phyloP scores from a whole-genome alignment of 2,329 filamentous ascomycete genomes.

The Grosmannia penicillata region DNA sequence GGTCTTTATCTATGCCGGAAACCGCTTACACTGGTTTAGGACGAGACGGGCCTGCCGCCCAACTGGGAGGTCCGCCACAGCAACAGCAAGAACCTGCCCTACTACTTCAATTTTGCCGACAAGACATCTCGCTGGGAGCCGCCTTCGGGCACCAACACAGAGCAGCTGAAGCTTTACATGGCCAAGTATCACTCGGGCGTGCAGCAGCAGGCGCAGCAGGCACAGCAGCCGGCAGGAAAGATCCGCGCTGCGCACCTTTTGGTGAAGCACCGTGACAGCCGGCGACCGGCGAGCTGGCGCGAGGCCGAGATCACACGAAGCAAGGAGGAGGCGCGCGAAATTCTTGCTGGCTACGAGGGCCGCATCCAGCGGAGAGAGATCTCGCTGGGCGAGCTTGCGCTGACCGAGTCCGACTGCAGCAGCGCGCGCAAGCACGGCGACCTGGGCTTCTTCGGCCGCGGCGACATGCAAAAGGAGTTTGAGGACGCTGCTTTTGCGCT shows the following conservation, averaged over 20 bases:
- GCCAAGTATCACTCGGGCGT: constrained; percentile 61
- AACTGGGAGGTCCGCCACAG: constrained; percentile 95
- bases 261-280: constrained; percentile 81
- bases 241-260: constrained; percentile 88
- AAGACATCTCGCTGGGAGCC: constrained; percentile 95
- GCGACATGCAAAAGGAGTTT: constrained; percentile 98
- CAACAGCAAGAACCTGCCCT: constrained; percentile 96
- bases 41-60: constrained; percentile 66
- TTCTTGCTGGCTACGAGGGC: constrained; percentile 60
- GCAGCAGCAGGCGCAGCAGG: constrained; percentile 13
- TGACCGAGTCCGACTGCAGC: constrained; percentile 86
- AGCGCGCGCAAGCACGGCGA: constrained; percentile 90
- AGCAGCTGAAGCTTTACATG: constrained; percentile 92
- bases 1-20: too few species aligned
- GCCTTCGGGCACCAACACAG: constrained; percentile 71
- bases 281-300: constrained; percentile 84
- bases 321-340: constrained; percentile 72
- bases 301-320: constrained; percentile 76
- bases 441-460: constrained; percentile 82
- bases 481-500: constrained; percentile 92
- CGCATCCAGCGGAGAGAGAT: constrained; percentile 58
- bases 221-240: constrained; percentile 41
- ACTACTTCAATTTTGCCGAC: constrained; percentile 86
- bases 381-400: constrained; percentile 68
- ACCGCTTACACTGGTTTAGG: constrained; percentile 22